Percentiles rank a stretch among this genome's conserved stretches.
Evolutionary conservation across 768 basidiomycete species (phyloP).

Genomic region (Paxillus involutus): DNA sequence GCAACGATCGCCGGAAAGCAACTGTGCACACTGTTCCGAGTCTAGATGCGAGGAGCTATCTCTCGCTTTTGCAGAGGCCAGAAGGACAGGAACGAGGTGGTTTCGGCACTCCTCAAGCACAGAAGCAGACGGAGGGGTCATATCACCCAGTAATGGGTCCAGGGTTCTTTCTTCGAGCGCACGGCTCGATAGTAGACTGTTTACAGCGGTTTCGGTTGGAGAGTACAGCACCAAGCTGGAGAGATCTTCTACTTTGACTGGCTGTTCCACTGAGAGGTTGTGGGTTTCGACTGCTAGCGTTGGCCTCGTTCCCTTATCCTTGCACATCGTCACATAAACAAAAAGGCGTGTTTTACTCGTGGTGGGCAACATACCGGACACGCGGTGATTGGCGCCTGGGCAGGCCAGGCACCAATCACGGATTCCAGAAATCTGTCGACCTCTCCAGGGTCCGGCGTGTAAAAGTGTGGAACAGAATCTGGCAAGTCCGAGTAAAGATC

Average conservation of each 20-base stretch:
- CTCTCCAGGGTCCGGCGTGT: conserved; percentile 22
- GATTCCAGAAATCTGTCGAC: conserved; percentile 27
- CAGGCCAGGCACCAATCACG: conserved; percentile 15
- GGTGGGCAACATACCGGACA: no score
- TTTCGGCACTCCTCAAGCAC: conserved; percentile 27
- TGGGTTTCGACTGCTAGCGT: conserved; percentile 14
- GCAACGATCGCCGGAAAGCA: conserved; percentile 31
- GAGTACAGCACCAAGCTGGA: conserved; percentile 7
- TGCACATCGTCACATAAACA: conserved; percentile 4
- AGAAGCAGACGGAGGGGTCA: conserved; percentile 7
- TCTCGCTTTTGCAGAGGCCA: conserved; percentile 16
- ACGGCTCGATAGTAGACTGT: conserved; percentile 2
- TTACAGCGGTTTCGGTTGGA: conserved; percentile 10
- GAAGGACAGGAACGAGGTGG: conserved; percentile 24
- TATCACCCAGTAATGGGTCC: conserved; percentile 4
- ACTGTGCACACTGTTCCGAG: conserved; percentile 17
- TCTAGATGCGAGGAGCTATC: conserved; percentile 11
- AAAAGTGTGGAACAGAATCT: conserved; percentile 7
- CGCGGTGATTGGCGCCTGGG: background rate
- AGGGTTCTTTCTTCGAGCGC: conserved; percentile 1
- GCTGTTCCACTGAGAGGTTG: conserved; percentile 7
- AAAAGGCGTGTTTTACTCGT: conserved; percentile 1
- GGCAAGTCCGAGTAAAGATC: background rate
- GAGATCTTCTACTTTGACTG: conserved; percentile 2
- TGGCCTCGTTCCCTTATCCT: conserved; percentile 8